These are phyloP conservation scores for Aspergillus transmontanensis DNA, from an alignment of 2,329 filamentous ascomycete species.

Conservation along the genomic window DNA sequence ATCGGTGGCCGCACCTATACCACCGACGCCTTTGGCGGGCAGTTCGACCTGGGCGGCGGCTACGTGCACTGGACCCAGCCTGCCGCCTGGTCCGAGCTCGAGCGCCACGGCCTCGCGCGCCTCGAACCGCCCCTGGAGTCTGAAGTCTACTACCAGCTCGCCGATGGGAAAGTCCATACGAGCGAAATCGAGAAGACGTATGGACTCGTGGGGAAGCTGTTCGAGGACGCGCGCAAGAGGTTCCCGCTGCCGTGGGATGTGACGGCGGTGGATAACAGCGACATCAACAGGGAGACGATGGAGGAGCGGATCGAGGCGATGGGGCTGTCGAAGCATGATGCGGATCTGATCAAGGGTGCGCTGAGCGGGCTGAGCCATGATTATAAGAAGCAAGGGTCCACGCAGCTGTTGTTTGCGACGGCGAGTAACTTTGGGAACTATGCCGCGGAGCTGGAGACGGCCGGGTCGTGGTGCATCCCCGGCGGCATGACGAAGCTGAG, in stretches of 20 bases:
- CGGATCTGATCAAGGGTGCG: conserved; percentile 16
- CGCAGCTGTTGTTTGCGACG: conserved; percentile 15
- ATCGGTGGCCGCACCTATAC: conserved; percentile 11
- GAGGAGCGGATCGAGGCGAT: conserved; percentile 13
- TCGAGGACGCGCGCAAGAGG: conserved; percentile 14
- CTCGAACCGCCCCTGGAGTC: conserved; percentile 3
- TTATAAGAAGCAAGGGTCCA: conserved; percentile 14
- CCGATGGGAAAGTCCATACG: conserved; percentile 10
- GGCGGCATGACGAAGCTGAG: conserved; percentile 7
- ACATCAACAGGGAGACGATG: conserved; percentile 14
- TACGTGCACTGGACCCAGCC: conserved; percentile 15
- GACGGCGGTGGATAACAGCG: conserved; percentile 10
- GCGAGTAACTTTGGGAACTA: conserved; percentile 15
- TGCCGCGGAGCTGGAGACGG: conserved; percentile 10
- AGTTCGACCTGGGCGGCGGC: conserved; percentile 11
- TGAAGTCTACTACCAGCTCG: neutral
- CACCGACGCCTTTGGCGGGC: conserved; percentile 1
- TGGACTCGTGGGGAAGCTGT: neutral
- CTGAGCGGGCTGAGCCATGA: conserved; percentile 16
- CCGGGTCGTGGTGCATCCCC: conserved; percentile 8
- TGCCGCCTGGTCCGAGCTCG: conserved; percentile 7
- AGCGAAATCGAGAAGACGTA: conserved; percentile 1
- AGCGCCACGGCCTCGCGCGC: conserved; percentile 5
- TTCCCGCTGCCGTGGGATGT: conserved; percentile 14
- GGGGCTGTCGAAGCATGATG: conserved; percentile 11